Base-by-base conservation (phyloP, 371 early-diverging fungal species). In the Syncephalastrum contaminatum region DNA sequence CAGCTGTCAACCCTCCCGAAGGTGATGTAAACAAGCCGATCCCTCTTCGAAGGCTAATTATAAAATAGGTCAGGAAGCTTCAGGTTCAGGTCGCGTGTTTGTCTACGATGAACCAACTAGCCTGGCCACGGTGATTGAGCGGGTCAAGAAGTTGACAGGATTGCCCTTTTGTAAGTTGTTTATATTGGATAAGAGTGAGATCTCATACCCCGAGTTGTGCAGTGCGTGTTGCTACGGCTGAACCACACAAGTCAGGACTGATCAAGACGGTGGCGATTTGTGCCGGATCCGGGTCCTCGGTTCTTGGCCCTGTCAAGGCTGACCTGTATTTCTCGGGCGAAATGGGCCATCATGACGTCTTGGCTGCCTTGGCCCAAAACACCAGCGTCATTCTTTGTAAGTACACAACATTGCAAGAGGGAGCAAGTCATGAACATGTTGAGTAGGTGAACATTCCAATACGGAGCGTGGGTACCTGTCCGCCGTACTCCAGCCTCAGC, bases 281-380 rank as follows among this genome's bases (percentile, higher is more conserved):
- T 70, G 97, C 97, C 4, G 98, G 97, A 15, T 94, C 96, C 1
- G 97, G 90, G 0, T 70, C 78, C 15, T 84, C 84, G 2, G 85
- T 91, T 3, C 62, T 91, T 6, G 59, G 66, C 12, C 65, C 72
- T 2, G 60, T 71, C 0, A 45, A 69, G 8, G 85, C 83, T 3
- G 94, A 94, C 58, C 62, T 98, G 44, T 89, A 86, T 62, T 82
- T 96, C 36, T 93, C 99, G n/a, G 99, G 99, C 21, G 97, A 97
- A 73, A 90, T 96, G 85, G 82, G 86, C 14, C 97, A 97, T 63
- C 97, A 97, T 59, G 94, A 94, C 53, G 79, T 97, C 2, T 76
- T 98, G 46, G 89, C 84, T 39, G 92, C 92, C 10, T 64, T 88
- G 19, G 88, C 84, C 10, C 77, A 83, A 36, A 74, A 83, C 48